These are phyloP conservation scores for Penicillium sp. DNA, from an alignment of 2,329 filamentous ascomycete species.

Conservation along the genomic window DNA sequence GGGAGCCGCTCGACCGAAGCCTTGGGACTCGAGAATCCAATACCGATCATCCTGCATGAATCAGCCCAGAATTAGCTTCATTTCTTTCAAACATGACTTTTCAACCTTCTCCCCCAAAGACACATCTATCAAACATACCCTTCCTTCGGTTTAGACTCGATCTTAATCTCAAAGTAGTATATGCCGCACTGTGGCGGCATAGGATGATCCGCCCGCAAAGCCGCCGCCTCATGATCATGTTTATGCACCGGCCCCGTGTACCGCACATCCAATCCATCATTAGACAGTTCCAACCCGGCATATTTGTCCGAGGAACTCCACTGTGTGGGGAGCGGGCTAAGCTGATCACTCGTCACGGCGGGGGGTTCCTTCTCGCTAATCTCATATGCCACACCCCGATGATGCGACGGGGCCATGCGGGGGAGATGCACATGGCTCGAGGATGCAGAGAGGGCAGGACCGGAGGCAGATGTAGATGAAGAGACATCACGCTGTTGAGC, in stretches of 20 bases:
- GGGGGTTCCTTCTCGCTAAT: slow-evolving; percentile 75
- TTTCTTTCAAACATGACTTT: background rate
- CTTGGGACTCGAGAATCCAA: slow-evolving; percentile 66
- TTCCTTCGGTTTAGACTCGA: slow-evolving; percentile 71
- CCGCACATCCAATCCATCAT: slow-evolving; percentile 74
- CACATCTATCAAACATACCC: slow-evolving; percentile 55
- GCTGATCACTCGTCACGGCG: slow-evolving; percentile 62
- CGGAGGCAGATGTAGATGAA: slow-evolving; percentile 55
- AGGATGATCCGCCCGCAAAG: slow-evolving; percentile 79
- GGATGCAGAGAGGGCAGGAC: slow-evolving; percentile 57
- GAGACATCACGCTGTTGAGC: slow-evolving; percentile 54
- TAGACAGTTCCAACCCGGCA: slow-evolving; percentile 72
- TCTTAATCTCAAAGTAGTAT: slow-evolving; percentile 86
- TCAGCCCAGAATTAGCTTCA: slow-evolving; percentile 3
- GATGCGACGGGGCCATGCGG: slow-evolving; percentile 68
- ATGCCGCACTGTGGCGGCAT: slow-evolving; percentile 92
- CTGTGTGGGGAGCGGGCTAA: slow-evolving; percentile 75
- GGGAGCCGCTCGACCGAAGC: slow-evolving; percentile 66
- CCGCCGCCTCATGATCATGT: slow-evolving; percentile 75
- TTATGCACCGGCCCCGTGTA: slow-evolving; percentile 64
- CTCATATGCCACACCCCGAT: slow-evolving; percentile 82
- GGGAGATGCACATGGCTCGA: slow-evolving; percentile 64
- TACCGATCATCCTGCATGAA: slow-evolving; percentile 51
- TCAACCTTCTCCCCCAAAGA: background rate
- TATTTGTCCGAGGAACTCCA: slow-evolving; percentile 85